Base-by-base conservation (phyloP, 2,329 filamentous ascomycete species). In the Phialophora macrospora region DNA sequence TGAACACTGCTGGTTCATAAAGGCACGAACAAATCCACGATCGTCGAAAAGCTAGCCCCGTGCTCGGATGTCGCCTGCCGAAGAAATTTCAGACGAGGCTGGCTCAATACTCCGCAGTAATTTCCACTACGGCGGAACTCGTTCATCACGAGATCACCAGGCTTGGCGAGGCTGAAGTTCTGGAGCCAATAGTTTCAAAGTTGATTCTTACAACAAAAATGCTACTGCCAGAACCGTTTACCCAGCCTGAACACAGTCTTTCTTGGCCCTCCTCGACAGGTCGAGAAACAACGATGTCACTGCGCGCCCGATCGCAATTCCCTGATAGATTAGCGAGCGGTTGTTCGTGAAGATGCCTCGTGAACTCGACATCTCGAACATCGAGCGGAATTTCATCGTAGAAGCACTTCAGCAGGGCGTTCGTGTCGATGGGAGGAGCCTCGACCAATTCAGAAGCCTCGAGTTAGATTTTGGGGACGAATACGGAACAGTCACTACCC, bases 301-400 rank as follows among this genome's bases (percentile, higher is more conserved):
- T 28, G 30, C 38, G 12, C 34, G n/a, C 52, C 17, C 24, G n/a
- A 24, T 34, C 32, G 41, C 8, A 46, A 54, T 14, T 46, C n/a
- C 34, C 14, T n/a, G 12, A 41, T 48, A 30, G 48, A 24, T 26
- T 26, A 22, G 24, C 51, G 20, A 24, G 26, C n/a, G 17, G 22
- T 26, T 4, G 14, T 46, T 58, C 20, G 55, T 54, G 22, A 67
- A 17, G 34, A 98, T 98, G 94, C 94, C 94, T 75, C 90, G 91
- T 79, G 93, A 97, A 89, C 88, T 89, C 66, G 91, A 96, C 73
- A 91, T 94, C 63, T 97, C 94, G 60, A 85, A 90, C 69, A 92
- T 94, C 76, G 94, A 98, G 83, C 91, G 87, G 76, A 87, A 87
- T 9, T 99, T 99, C 77, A 86, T 97, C 70, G 83, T 88, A 67